A percentile compares a stretch with the other conserved stretches of the same genome.
Conservation (phyloP, 805 yeast species). For the Pichia cabralensis region DNA sequence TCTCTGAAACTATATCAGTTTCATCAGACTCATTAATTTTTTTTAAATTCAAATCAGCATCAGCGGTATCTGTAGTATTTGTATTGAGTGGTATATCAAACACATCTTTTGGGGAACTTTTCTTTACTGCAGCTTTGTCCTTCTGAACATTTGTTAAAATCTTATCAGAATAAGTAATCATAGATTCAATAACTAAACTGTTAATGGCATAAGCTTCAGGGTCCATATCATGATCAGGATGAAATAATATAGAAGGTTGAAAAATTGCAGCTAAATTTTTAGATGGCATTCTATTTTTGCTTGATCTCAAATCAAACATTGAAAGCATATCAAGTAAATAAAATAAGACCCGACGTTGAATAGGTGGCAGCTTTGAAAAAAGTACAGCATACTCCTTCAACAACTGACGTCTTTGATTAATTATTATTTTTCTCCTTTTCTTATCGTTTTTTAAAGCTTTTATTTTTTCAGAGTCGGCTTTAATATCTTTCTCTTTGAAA, state of each 20-base stretch:
- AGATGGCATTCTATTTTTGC: constrained; percentile 81
- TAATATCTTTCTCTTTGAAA: constrained; percentile 41
- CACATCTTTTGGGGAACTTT: too few species aligned
- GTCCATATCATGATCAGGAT: constrained; percentile 84
- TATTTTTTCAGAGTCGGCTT: constrained; percentile 6
- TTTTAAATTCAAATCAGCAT: too few species aligned
- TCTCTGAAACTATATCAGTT: too few species aligned
- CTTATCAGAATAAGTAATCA: constrained; percentile 77
- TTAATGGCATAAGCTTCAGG: constrained; percentile 88
- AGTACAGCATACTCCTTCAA: constrained; percentile 60
- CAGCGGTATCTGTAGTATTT: too few species aligned
- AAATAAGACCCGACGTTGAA: constrained; percentile 71
- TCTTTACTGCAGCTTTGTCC: too few species aligned
- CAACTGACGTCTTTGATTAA: constrained; percentile 57
- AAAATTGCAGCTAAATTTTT: constrained; percentile 90
- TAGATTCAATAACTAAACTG: constrained; percentile 76
- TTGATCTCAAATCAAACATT: constrained; percentile 70
- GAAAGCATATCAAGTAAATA: constrained; percentile 82
- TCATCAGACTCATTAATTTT: too few species aligned
- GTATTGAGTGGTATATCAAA: too few species aligned
- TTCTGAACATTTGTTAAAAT: constrained; percentile 24
- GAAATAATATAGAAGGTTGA: constrained; percentile 92
- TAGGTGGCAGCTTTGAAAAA: constrained; percentile 61
- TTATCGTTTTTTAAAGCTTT: constrained; percentile 13
- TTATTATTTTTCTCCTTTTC: neutral